phyloP scores from a whole-genome alignment of 805 yeast genomes.

The Candida chauliodis region DNA sequence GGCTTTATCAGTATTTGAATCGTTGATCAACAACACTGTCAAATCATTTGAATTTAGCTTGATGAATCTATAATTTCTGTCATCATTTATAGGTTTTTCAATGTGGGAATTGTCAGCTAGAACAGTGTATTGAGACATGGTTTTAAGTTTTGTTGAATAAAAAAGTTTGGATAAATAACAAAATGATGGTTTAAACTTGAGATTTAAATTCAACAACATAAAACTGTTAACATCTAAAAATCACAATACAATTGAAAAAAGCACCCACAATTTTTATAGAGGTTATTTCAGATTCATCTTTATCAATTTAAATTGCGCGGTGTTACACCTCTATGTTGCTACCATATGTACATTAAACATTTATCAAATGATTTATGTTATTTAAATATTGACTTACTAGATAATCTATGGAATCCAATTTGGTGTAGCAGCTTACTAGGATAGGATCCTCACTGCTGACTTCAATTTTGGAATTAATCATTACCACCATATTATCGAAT shows the following conservation, averaged over 20 bases:
- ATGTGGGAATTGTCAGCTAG: slow-evolving; percentile 29
- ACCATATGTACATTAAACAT: no score
- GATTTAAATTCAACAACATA: no score
- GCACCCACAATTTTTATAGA: no score
- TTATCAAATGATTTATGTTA: slow-evolving; percentile 6
- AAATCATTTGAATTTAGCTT: slow-evolving; percentile 51
- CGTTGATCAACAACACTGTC: slow-evolving; percentile 61
- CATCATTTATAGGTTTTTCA: slow-evolving; percentile 58
- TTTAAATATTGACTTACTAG: slow-evolving; percentile 33
- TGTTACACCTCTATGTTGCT: no score
- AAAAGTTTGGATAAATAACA: no score
- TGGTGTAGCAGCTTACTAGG: slow-evolving; percentile 57
- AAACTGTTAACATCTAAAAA: no score
- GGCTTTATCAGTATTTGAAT: slow-evolving; percentile 66
- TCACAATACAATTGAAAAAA: no score
- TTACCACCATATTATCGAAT: slow-evolving; percentile 56
- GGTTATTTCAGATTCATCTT: no score
- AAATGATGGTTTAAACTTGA: no score
- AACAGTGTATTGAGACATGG: slow-evolving; percentile 11
- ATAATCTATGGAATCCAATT: slow-evolving; percentile 59
- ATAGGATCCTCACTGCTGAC: slow-evolving; percentile 68
- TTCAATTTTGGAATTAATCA: slow-evolving; percentile 55
- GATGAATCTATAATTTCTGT: slow-evolving; percentile 69
- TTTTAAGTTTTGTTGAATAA: no score
- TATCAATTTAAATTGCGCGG: no score